Percentiles rank a stretch among this genome's conserved stretches.
Evolutionary conservation across 257 asterid species (phyloP).

Genomic region (Salvia hispanica): DNA sequence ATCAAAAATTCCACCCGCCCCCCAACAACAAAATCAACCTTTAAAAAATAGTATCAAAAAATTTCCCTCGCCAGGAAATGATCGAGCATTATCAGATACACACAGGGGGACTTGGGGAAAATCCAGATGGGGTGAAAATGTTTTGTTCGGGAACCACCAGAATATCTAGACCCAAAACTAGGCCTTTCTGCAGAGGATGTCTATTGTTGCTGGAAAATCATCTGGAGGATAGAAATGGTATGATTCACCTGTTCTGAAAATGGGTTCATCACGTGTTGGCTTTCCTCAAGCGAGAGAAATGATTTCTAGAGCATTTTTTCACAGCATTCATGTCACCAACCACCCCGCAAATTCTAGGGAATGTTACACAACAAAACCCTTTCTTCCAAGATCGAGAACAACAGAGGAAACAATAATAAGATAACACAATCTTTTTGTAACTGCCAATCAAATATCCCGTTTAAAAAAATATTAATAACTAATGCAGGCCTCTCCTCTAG

Average conservation of each 20-base stretch:
- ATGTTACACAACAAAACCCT: constrained; percentile 15
- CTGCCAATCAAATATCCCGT: constrained; percentile 5
- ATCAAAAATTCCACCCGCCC: constrained; percentile 76
- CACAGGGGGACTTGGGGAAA: no score
- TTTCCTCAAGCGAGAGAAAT: constrained; percentile 89
- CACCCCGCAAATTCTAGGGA: constrained; percentile 44
- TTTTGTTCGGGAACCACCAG: constrained; percentile 56
- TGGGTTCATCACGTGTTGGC: constrained; percentile 89
- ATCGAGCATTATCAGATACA: constrained; percentile 48
- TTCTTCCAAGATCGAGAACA: constrained; percentile 5
- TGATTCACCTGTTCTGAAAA: constrained; percentile 56
- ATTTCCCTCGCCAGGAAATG: constrained; percentile 56
- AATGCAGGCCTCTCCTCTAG: not conserved
- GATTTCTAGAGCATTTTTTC: constrained; percentile 66
- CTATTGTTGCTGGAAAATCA: constrained; percentile 56
- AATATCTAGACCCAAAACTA: constrained; percentile 57
- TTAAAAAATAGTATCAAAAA: no score
- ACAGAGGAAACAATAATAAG: not conserved
- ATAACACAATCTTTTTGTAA: constrained; percentile 15
- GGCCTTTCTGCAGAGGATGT: constrained; percentile 61
- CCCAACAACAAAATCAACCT: constrained; percentile 64
- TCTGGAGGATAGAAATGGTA: constrained; percentile 58
- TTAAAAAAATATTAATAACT: not conserved
- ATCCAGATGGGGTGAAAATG: constrained; percentile 62
- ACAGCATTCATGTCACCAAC: constrained; percentile 83